Percentiles rank a stretch among this genome's conserved stretches.
phyloP scores from a whole-genome alignment of 371 early-diverging fungal genomes.

The Parasitella parasitica region DNA sequence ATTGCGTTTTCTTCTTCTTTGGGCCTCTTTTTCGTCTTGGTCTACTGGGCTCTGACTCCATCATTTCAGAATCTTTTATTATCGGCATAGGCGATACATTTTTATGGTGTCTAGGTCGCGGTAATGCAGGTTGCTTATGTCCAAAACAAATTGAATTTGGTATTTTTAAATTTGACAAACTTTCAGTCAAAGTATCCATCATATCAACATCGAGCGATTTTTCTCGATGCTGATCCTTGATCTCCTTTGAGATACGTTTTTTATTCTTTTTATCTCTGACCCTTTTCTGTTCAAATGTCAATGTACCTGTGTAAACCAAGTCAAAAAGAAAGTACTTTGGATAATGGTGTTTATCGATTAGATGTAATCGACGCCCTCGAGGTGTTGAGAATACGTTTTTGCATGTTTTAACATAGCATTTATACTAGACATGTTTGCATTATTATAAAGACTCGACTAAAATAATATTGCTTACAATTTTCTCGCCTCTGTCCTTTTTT shows the following conservation, averaged over 20 bases:
- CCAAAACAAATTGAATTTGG: slow-evolving; percentile 45
- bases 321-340: slow-evolving; percentile 67
- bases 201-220: background rate
- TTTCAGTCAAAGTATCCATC: slow-evolving; percentile 25
- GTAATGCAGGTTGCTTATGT: background rate
- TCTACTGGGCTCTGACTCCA: background rate
- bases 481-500: slow-evolving; percentile 57
- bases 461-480: slow-evolving; percentile 45
- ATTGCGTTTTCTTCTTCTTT: slow-evolving; percentile 1
- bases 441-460: too few species aligned
- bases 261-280: slow-evolving; percentile 1
- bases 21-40: background rate
- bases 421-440: slow-evolving; percentile 46
- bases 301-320: slow-evolving; percentile 54
- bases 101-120: background rate
- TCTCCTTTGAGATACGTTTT: background rate
- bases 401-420: slow-evolving; percentile 73
- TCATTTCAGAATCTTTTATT: background rate
- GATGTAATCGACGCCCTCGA: slow-evolving; percentile 58
- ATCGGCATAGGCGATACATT: background rate
- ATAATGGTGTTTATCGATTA: slow-evolving; percentile 68
- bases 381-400: slow-evolving; percentile 46
- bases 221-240: background rate
- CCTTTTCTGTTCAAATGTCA: slow-evolving; percentile 38
- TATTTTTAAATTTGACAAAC: slow-evolving; percentile 29